These are phyloP conservation scores for Paramecium tetraurelia DNA, from an alignment of 73 alveolate genomes.

Conservation along the genomic window DNA sequence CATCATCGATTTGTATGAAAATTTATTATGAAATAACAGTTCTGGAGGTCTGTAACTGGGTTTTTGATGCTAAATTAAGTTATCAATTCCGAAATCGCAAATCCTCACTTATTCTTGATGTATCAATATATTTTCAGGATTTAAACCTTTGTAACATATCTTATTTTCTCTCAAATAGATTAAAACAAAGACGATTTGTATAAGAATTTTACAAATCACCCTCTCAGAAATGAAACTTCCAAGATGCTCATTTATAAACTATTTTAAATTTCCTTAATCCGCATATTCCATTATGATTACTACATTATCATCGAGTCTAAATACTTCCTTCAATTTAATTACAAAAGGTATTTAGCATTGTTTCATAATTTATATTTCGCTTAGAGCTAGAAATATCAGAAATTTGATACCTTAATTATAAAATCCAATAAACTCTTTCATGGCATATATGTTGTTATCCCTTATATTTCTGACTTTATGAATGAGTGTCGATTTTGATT, in stretches of 20 bases:
- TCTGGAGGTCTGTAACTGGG: slow-evolving; percentile 41
- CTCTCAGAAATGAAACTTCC: slow-evolving; percentile 15
- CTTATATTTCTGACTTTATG: slow-evolving; percentile 1
- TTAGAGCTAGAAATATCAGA: neutral
- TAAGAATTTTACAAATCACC: slow-evolving; percentile 19
- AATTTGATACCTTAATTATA: neutral
- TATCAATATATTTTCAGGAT: slow-evolving; percentile 37
- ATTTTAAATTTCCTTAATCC: neutral
- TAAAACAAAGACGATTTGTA: neutral
- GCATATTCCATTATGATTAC: slow-evolving; percentile 3
- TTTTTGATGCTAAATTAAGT: neutral
- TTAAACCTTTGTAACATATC: slow-evolving; percentile 26
- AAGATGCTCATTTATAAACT: slow-evolving; percentile 13
- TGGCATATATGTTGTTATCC: neutral
- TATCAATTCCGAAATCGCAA: slow-evolving; percentile 43
- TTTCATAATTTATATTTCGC: neutral
- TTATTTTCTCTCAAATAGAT: slow-evolving; percentile 39
- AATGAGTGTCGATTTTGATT: neutral
- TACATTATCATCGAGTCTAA: neutral
- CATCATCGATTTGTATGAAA: slow-evolving; percentile 5
- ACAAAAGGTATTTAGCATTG: slow-evolving; percentile 14
- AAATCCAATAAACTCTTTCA: neutral
- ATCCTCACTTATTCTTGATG: slow-evolving; percentile 23
- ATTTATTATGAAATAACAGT: neutral
- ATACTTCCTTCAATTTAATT: neutral